phyloP scores from a whole-genome alignment of 1,284 basidiomycete species.

The Naganishia cerealis region DNA sequence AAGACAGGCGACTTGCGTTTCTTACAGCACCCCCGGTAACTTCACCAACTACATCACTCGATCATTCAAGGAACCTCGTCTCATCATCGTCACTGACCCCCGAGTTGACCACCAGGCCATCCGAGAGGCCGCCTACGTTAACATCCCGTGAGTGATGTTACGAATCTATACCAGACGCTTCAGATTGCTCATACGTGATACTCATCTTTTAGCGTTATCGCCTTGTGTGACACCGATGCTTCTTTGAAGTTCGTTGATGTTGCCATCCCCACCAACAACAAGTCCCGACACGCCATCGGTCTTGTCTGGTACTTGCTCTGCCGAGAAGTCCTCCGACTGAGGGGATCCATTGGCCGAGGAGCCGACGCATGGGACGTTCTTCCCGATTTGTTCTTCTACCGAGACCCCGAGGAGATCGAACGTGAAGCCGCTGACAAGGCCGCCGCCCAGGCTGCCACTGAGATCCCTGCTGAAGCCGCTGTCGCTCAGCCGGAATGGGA shows the following conservation, averaged over 20 bases:
- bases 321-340: slow-evolving; percentile 93
- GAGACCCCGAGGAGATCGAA: slow-evolving; percentile 98
- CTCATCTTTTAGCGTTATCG: slow-evolving; percentile 67
- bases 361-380: slow-evolving; percentile 92
- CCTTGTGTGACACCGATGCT: slow-evolving; percentile 96
- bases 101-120: slow-evolving; percentile 99
- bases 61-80: slow-evolving; percentile 98
- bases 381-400: slow-evolving; percentile 99
- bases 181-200: neutral
- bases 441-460: slow-evolving; percentile 68
- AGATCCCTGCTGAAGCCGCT: slow-evolving; percentile 57
- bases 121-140: slow-evolving; percentile 98
- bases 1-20: neutral
- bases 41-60: slow-evolving; percentile 99
- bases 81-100: slow-evolving; percentile 97
- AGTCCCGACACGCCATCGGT: slow-evolving; percentile 94
- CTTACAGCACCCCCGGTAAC: slow-evolving; percentile 77
- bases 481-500: slow-evolving; percentile 71
- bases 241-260: slow-evolving; percentile 96
- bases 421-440: slow-evolving; percentile 91
- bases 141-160: slow-evolving; percentile 69
- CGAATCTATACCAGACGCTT: neutral
- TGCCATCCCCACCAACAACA: slow-evolving; percentile 99
- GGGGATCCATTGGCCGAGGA: slow-evolving; percentile 79
- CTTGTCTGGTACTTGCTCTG: slow-evolving; percentile 98